phyloP scores from a whole-genome alignment of 352 stramenopile genomes.

The Pythium diclinum region DNA sequence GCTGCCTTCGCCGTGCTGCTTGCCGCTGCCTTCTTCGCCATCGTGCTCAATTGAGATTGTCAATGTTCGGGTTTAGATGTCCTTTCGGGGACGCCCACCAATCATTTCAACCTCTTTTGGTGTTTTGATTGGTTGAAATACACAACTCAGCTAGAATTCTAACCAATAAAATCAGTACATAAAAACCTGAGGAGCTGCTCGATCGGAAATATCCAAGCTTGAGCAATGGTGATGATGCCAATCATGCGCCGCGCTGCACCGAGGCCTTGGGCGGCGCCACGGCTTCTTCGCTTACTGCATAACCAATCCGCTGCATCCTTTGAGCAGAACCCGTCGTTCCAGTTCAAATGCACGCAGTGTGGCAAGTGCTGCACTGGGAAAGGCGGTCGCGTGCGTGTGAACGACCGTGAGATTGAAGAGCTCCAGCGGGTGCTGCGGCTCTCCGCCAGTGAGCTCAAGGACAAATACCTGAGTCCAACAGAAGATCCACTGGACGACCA shows the following conservation, averaged over 20 bases:
- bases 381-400: slow-evolving; percentile 65
- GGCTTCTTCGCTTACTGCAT: slow-evolving; percentile 26
- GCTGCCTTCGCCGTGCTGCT: slow-evolving; percentile 18
- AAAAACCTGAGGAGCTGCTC: not conserved
- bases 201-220: no score
- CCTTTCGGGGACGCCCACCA: slow-evolving; percentile 26
- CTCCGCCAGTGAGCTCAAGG: slow-evolving; percentile 35
- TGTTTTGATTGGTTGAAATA: slow-evolving; percentile 5
- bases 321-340: slow-evolving; percentile 28
- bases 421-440: slow-evolving; percentile 35
- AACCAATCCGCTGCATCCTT: slow-evolving; percentile 28
- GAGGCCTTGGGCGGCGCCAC: not conserved
- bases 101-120: slow-evolving; percentile 10
- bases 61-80: slow-evolving; percentile 6
- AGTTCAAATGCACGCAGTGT: slow-evolving; percentile 71
- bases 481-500: slow-evolving; percentile 15
- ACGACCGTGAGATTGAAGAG: slow-evolving; percentile 50
- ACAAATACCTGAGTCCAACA: slow-evolving; percentile 31
- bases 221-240: not conserved
- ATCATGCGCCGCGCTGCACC: not conserved
- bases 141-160: not conserved
- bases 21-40: slow-evolving; percentile 18
- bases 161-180: not conserved
- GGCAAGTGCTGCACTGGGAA: slow-evolving; percentile 77
- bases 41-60: slow-evolving; percentile 12